Base-by-base conservation (phyloP, 1,284 basidiomycete genomes). In the Earliella scabrosa region DNA sequence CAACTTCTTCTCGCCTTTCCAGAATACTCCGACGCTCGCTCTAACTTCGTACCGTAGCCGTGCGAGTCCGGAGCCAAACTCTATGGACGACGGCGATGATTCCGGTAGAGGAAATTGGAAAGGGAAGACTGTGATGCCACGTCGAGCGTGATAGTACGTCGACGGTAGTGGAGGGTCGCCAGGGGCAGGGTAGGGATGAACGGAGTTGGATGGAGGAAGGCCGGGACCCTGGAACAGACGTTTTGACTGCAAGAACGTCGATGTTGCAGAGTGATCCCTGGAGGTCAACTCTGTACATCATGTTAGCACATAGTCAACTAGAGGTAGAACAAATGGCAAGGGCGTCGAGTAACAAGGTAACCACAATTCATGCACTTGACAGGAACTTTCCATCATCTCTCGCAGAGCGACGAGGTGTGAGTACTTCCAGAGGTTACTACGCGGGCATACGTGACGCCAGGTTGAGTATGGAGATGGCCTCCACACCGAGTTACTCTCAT, bases 131-230 rank as follows among this genome's bases (percentile, higher is more conserved):
- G 88, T 88, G 27, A 77, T 74, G 1, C 90, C 90, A 45, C 83
- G 81, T 14, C 86, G 82, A 6, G 89, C 90, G 52, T 82, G 82
- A 66, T 85, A 79, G 66, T 91, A 86, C 53, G 83, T 73, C 0
- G 77, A 75, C 0, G 88, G 88, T 5, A 91, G 71, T 2, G 77
- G 77, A 2, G 82, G 78, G 55, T 84, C 82, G 2, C 79, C 83
- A 14, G 82, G 77, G 4, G 72, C 67, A 1, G 83, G 80, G 64
- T 81, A 72, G 0, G 83, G 76, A 56, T 86, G 77, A 0, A 92
- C 88, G 2, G 90, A 87, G 66, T 92, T 92, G 5, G 89, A 92
- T 9, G 89, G 89, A 1, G 89, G 90, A 3, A 91, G 75, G n/a
- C 83, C 85, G 4, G 85, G 85, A 2, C 89, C 90, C 71, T 92